Percentiles rank a stretch among this genome's conserved stretches.
Evolutionary conservation across 2,329 filamentous ascomycete genomes (phyloP).

Genomic region (Trichoderma sp.): DNA sequence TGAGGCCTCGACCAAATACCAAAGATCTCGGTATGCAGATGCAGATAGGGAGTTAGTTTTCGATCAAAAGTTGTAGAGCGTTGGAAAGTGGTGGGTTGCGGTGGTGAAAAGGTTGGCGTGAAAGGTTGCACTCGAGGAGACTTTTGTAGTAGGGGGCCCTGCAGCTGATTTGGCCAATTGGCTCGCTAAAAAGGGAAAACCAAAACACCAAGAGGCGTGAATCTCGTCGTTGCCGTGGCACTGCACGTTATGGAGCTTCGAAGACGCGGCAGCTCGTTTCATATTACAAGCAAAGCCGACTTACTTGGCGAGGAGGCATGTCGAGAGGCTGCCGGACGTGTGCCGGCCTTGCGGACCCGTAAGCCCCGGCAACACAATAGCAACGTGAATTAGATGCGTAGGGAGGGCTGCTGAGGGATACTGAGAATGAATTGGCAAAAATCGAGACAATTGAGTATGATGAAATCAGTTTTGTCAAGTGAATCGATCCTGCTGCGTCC

Average conservation of each 20-base stretch:
- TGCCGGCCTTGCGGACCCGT: conserved; percentile 1
- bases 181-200: neutral
- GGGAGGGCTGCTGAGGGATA: neutral
- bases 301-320: neutral
- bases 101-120: neutral
- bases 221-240: neutral
- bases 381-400: neutral
- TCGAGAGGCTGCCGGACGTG: neutral
- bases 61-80: neutral
- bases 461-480: neutral
- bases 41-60: neutral
- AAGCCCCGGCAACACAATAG: neutral
- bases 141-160: neutral
- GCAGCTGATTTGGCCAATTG: neutral
- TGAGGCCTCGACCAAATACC: neutral
- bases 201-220: neutral
- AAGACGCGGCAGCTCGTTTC: neutral
- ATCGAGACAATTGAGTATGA: neutral
- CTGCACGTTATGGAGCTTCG: neutral
- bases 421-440: neutral
- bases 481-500: neutral
- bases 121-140: neutral
- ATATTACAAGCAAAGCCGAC: neutral
- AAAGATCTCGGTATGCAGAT: neutral
- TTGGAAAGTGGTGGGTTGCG: neutral